Evolutionary conservation across 768 basidiomycete genomes (phyloP), one percentile per base, ranked within the genome.

Genomic region (Chalciporus pseudorubinellus): DNA sequence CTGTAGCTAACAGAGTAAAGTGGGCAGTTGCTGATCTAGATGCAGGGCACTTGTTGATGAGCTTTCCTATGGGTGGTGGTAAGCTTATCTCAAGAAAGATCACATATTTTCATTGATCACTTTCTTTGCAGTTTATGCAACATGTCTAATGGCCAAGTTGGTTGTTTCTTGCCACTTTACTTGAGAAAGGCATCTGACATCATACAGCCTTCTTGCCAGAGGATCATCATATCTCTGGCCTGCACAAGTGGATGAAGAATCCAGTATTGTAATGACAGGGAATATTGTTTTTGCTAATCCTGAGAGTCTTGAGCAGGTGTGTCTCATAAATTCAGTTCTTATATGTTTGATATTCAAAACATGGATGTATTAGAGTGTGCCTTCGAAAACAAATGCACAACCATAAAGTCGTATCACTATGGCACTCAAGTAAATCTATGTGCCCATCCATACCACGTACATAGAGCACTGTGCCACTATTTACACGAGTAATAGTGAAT

Each of bases 81-180:
- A n/a, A 57, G 66, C 6, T 36, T 36, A n/a, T 36, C 5, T 16
- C 34, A 36, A 36, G 5, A 8, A n/a, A 8, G 2, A 29, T 20
- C 26, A 5, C 1, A 24, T 31, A 24, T 0, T 28, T 41, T 8
- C 4, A 38, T 20, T 20, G 22, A 46, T 0, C 9, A n/a, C 14
- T 50, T 21, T 6, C 3, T 12, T 39, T 10, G 29, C 7, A 67
- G 66, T 68, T 31, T 67, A 67, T 56, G 60, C 63, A 24, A 19
- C 20, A 39, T 67, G 68, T 29, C 48, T 67, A 2, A 67, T 67
- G 57, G 49, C 66, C 18, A 67, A 68, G 66, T 68, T 12, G 46
- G 66, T 41, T 13, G 4, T 50, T 6, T 2, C 14, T 22, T 31
- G 2, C 4, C 31, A 21, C 28, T 14, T 5, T 36, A 18, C 20